Evolutionary conservation across 169 alveolate species (phyloP), one percentile per base, ranked within the genome.

Genomic region (Cyclospora cayetanensis): DNA sequence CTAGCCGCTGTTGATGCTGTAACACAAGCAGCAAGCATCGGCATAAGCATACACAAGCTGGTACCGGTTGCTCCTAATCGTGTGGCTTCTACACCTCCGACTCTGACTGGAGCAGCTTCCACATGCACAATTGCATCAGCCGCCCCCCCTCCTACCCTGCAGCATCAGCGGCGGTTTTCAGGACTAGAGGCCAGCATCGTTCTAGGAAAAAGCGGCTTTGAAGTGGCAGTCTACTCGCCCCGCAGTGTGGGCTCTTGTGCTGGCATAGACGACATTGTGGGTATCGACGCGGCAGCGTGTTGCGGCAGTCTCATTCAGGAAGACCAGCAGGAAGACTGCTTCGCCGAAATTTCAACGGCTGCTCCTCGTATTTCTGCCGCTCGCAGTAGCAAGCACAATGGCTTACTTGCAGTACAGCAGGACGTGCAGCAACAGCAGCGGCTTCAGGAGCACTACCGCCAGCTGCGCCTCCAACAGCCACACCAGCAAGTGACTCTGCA

Each of bases 391-490:
- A n/a, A 37, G 65, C 37, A 35, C 85, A 41, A 37, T 63, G 4
- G 39, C 41, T 35, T 29, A 25, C 37, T 25, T 4, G 7, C 46
- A 34, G 39, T 29, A 29, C 50, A 3, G 50, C 80, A 63, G 80
- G 52, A 70, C 31, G 1, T 11, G 50, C 85, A 15, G 65, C 53
- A n/a, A 34, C 85, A 37, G 85, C 41, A 74, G 63, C 65, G 41
- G 65, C 39, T 39, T 37, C 39, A 74, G 37, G n/a, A 34, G 60
- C 65, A 2, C 31, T 63, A 74, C 55, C 43, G 1, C 35, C 63
- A 4, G 68, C 66, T 42, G 68, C 86, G 43, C 68, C 86, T 42
- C 15, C 43, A 42, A 66, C 86, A 76, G 66, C 86, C 39, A 27
- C 63, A 42, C 68, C 86, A 1, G 86, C 43, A 22, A 66, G 68